phyloP scores from a whole-genome alignment of 768 basidiomycete species.

The Mrakia frigida region DNA sequence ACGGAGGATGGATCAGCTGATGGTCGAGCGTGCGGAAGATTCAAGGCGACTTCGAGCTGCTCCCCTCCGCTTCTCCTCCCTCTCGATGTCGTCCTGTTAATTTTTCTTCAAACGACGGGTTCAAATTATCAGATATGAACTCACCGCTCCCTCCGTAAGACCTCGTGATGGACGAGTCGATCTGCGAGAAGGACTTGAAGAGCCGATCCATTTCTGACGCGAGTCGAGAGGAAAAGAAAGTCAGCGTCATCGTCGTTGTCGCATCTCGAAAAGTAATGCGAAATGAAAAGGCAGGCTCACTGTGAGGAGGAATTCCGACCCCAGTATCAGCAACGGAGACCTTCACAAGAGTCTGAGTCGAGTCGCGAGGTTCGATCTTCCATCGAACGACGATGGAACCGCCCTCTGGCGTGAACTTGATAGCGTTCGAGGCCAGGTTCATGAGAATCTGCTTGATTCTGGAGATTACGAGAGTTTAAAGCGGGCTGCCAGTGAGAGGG shows the following conservation, averaged over 20 bases:
- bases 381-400: neutral
- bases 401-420: slow-evolving; percentile 11
- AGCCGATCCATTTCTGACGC: slow-evolving; percentile 13
- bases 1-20: neutral
- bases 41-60: too few relatives aligned
- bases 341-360: neutral
- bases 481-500: too few relatives aligned
- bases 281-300: neutral
- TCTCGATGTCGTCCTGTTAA: too few relatives aligned
- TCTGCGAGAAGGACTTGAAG: slow-evolving; percentile 18
- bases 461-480: too few relatives aligned
- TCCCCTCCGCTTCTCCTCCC: too few relatives aligned
- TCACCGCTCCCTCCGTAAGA: slow-evolving; percentile 9
- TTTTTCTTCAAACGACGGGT: too few relatives aligned
- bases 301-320: slow-evolving; percentile 13
- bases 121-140: too few relatives aligned
- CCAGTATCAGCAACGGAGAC: slow-evolving; percentile 22
- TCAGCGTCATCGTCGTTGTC: neutral
- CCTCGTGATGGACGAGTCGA: neutral
- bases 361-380: neutral
- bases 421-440: neutral
- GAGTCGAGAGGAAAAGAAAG: neutral
- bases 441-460: slow-evolving; percentile 6
- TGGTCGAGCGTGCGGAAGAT: too few relatives aligned
- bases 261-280: neutral